Percentiles rank a stretch among this genome's conserved stretches.
These are phyloP conservation scores for Salpingoeca rosetta DNA, from an alignment of 78 protist genomes.

Conservation along the genomic window DNA sequence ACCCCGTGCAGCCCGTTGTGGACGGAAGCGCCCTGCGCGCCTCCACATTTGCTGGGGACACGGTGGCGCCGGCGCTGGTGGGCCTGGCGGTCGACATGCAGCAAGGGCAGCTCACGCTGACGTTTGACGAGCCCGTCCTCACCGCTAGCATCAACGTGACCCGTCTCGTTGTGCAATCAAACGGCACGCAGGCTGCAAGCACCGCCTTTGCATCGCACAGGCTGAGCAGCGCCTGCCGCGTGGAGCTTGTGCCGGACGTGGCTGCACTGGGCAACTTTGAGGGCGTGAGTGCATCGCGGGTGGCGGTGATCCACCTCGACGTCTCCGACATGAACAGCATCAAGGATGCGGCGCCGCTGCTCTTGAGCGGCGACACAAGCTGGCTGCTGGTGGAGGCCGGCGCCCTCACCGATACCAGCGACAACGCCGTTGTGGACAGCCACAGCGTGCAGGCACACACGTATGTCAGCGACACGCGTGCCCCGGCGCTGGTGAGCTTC, in stretches of 20 bases:
- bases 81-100: background rate
- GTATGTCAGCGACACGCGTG: background rate
- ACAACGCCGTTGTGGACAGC: background rate
- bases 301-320: background rate
- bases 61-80: background rate
- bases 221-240: background rate
- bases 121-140: background rate
- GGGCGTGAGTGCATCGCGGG: background rate
- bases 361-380: too few species aligned
- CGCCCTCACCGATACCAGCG: background rate
- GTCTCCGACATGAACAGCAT: too few species aligned
- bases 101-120: background rate
- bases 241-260: background rate
- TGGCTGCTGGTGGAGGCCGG: background rate
- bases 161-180: background rate
- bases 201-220: background rate
- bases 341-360: too few species aligned
- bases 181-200: background rate
- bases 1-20: background rate
- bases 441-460: background rate
- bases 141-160: background rate
- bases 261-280: background rate
- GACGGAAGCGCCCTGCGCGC: background rate
- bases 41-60: background rate
- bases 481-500: background rate